A percentile compares a stretch with the other conserved stretches of the same genome.
These are phyloP conservation scores for Aspergillus biplanus DNA, from an alignment of 495 filamentous ascomycete genomes.

Conservation along the genomic window DNA sequence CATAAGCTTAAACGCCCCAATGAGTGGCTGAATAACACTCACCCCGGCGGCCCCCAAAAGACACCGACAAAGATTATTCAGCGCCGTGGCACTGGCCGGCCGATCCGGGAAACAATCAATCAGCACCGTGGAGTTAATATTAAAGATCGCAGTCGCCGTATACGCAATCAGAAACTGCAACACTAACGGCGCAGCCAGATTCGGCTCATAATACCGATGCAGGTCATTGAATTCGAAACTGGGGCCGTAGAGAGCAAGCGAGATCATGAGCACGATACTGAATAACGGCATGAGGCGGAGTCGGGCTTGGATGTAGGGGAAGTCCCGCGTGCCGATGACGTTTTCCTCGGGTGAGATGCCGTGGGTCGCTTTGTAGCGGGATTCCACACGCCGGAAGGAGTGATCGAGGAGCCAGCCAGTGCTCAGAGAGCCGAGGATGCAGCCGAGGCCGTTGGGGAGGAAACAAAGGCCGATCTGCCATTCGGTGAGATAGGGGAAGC, in stretches of 20 bases:
- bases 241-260: slow-evolving; percentile 26
- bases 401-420: slow-evolving; percentile 28
- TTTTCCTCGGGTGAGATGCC: slow-evolving; percentile 11
- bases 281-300: slow-evolving; percentile 27
- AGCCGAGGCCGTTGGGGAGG: slow-evolving; percentile 44
- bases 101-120: slow-evolving; percentile 67
- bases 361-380: slow-evolving; percentile 16
- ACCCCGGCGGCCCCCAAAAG: slow-evolving; percentile 68
- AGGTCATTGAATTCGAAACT: slow-evolving; percentile 29
- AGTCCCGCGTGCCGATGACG: slow-evolving; percentile 11
- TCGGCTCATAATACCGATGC: slow-evolving; percentile 28
- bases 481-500: slow-evolving; percentile 36
- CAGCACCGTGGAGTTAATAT: slow-evolving; percentile 61
- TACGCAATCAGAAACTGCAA: slow-evolving; percentile 57
- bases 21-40: slow-evolving; percentile 64
- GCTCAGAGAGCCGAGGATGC: slow-evolving; percentile 23
- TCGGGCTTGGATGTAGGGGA: slow-evolving; percentile 26
- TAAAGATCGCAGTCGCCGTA: slow-evolving; percentile 51
- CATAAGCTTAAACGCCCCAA: slow-evolving; percentile 59
- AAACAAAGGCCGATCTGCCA: slow-evolving; percentile 47
- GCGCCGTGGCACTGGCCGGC: slow-evolving; percentile 68
- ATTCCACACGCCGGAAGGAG: slow-evolving; percentile 16
- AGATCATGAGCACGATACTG: slow-evolving; percentile 19
- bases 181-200: slow-evolving; percentile 58
- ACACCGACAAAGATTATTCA: slow-evolving; percentile 72